These are phyloP conservation scores for Candida yuanshanica DNA, from an alignment of 805 yeast genomes.

Conservation along the genomic window DNA sequence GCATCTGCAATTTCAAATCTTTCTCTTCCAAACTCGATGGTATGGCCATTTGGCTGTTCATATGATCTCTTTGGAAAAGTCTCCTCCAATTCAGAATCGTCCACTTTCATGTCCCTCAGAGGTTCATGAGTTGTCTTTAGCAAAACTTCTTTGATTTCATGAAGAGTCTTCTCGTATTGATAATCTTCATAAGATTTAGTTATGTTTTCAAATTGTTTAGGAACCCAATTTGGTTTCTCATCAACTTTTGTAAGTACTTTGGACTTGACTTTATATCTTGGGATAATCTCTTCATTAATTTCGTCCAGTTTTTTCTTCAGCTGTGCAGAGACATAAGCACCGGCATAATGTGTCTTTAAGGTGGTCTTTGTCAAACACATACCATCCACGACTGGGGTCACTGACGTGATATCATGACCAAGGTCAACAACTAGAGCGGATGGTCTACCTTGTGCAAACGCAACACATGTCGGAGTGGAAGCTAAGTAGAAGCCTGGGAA, in stretches of 20 bases:
- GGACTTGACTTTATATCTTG: slow-evolving; percentile 45
- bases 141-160: slow-evolving; percentile 72
- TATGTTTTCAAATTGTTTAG: slow-evolving; percentile 16
- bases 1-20: slow-evolving; percentile 65
- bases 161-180: slow-evolving; percentile 49
- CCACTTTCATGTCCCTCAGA: slow-evolving; percentile 14
- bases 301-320: slow-evolving; percentile 35
- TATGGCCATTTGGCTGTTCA: slow-evolving; percentile 76
- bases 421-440: slow-evolving; percentile 81
- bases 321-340: slow-evolving; percentile 56
- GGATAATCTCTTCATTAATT: slow-evolving; percentile 31
- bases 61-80: slow-evolving; percentile 39
- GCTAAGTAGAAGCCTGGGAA: slow-evolving; percentile 81
- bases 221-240: slow-evolving; percentile 29
- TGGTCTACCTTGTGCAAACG: slow-evolving; percentile 86
- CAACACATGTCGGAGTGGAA: slow-evolving; percentile 79
- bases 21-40: slow-evolving; percentile 52
- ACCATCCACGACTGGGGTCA: slow-evolving; percentile 81
- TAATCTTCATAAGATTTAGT: slow-evolving; percentile 45
- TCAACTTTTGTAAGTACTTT: slow-evolving; percentile 31
- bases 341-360: slow-evolving; percentile 68
- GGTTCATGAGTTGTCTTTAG: slow-evolving; percentile 47
- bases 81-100: slow-evolving; percentile 19
- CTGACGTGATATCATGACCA: slow-evolving; percentile 74
- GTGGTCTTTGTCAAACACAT: slow-evolving; percentile 66